Base-by-base conservation (phyloP, 805 yeast genomes). In the Candida wancherniae region DNA sequence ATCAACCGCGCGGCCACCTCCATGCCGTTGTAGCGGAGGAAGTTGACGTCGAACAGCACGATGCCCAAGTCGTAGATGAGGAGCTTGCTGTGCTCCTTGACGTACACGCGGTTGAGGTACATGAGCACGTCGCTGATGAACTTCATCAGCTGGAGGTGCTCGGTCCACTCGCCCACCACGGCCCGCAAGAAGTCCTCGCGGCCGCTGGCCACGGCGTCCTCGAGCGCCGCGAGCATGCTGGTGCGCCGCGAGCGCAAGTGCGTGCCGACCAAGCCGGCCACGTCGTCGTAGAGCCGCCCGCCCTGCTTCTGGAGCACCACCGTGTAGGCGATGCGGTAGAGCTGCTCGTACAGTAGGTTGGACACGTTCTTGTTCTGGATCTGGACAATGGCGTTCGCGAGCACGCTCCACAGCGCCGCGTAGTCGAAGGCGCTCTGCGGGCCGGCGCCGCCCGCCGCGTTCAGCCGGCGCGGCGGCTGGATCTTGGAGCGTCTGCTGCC, bases 51-150 rank as follows among this genome's bases (percentile, higher is more conserved):
- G 52, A 85, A 87, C 6, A 78, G 53, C 19, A 69, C 70, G 15
- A 86, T 63, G 0, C 95, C 94, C 28, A 79, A 66, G 49, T 87
- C 95, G 48, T 79, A 80, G 2, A 81, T 67, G 35, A 78, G 60
- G 4, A 82, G 75, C 29, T 75, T 59, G 44, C 74, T 78, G 33
- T 67, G 63, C 41, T 81, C 88, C 42, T 75, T 78, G 16, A 87
- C 83, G 45, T 83, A 86, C 0, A 84, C 95, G 25, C 94, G 70
- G 50, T 87, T 94, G 50, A 88, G 56, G 49, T 87, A 87, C 83
- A 87, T 80, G 51, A 85, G 61, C 3, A 87, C 84, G 53, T 88
- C 95, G 45, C 88, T 73, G 25, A 85, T 73, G 70, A 84, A 75
- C 40, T 84, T 69, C 80, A 84, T 82, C 28, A 81, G 69, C 22